Evolutionary conservation across 805 yeast species (phyloP).

Genomic region (Starmera amethionina): DNA sequence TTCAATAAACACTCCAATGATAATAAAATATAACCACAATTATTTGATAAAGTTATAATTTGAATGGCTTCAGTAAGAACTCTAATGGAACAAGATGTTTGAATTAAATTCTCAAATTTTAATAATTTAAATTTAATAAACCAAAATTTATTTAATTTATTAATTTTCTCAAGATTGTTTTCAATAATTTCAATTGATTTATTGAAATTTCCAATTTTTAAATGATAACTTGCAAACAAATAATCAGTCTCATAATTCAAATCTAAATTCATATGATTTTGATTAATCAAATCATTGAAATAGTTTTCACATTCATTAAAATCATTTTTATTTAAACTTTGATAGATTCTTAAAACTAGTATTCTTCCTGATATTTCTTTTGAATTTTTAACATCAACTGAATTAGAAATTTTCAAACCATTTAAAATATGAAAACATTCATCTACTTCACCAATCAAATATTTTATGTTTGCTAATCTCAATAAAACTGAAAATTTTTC

Average conservation of each 20-base stretch:
- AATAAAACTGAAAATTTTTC: conserved; percentile 31
- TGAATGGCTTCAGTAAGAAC: conserved; percentile 41
- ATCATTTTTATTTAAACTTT: conserved; percentile 17
- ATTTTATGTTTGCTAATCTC: conserved; percentile 29
- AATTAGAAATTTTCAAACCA: conserved; percentile 17
- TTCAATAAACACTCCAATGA: conserved; percentile 37
- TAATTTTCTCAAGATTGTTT: conserved; percentile 14
- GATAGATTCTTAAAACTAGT: conserved; percentile 27
- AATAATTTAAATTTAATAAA: conserved; percentile 36
- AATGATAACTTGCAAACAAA: conserved; percentile 14
- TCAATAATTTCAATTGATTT: conserved; percentile 15
- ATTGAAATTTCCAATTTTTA: conserved; percentile 13
- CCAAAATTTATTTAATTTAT: conserved; percentile 29
- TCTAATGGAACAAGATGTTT: conserved; percentile 35
- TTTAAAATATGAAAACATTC: conserved; percentile 27
- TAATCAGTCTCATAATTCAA: conserved; percentile 19
- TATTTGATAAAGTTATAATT: conserved; percentile 37
- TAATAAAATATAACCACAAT: conserved; percentile 34
- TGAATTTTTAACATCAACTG: conserved; percentile 19
- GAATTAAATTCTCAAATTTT: conserved; percentile 33
- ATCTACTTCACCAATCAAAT: conserved; percentile 31
- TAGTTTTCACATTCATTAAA: conserved; percentile 16
- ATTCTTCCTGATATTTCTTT: conserved; percentile 32
- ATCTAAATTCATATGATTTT: conserved; percentile 17
- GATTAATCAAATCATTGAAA: conserved; percentile 14